Percentiles rank a stretch among this genome's conserved stretches.
Evolutionary conservation across 2,329 filamentous ascomycete species (phyloP).

Genomic region (Emericellopsis cladophorae): DNA sequence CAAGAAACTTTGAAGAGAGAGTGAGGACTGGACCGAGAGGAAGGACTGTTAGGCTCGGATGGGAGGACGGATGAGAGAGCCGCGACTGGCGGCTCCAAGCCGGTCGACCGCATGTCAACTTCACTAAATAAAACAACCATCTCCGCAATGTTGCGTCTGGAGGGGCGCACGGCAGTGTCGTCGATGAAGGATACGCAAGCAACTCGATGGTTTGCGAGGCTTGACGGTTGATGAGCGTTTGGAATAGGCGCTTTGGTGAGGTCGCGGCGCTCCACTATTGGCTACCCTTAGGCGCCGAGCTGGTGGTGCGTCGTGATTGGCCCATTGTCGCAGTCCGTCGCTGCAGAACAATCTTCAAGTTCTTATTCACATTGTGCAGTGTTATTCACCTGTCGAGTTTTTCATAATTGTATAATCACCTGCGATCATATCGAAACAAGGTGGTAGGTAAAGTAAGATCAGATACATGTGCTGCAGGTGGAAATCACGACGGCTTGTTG

Average conservation of each 20-base stretch:
- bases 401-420: no score
- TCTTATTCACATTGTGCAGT: no score
- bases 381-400: no score
- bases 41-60: background rate
- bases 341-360: no score
- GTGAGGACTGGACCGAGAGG: no score
- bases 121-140: background rate
- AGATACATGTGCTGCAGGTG: no score
- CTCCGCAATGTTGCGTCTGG: background rate
- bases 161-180: background rate
- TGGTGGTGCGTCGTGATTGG: slow-evolving; percentile 12
- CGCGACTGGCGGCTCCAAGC: background rate
- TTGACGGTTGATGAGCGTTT: slow-evolving; percentile 9
- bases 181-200: slow-evolving; percentile 15
- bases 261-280: slow-evolving; percentile 10
- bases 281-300: slow-evolving; percentile 14
- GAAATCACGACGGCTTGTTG: no score
- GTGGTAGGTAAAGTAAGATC: no score
- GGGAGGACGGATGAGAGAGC: background rate
- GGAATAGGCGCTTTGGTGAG: slow-evolving; percentile 20
- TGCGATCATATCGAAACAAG: no score
- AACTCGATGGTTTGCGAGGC: slow-evolving; percentile 14
- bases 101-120: background rate
- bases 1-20: no score
- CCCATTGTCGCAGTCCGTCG: slow-evolving; percentile 8